Evolutionary conservation across 257 asterid species (phyloP), one percentile per base, ranked within the genome.

Genomic region (Fraxinus americana): DNA sequence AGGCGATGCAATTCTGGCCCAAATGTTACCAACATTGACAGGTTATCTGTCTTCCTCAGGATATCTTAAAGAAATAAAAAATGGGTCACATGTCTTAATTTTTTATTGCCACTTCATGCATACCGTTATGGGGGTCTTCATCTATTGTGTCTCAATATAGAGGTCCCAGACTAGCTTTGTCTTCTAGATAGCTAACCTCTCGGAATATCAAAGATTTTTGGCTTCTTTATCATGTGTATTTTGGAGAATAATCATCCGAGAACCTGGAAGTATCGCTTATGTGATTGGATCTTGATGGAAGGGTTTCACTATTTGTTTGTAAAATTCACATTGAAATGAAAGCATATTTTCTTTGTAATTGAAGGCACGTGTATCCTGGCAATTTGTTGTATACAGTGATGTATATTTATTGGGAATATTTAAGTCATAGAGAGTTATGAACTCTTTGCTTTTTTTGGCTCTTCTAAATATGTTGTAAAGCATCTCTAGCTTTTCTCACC

Each of bases 21-120:
- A 73, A 86, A 88, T 72, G 81, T 86, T 70, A 87, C 86, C 3
- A 78, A 92, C 81, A 71, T 91, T 78, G 88, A 90, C 86, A 90
- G 93, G 99, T 95, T 23, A 4, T 36, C 67, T 38, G 71, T 25
- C 14, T 27, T 68, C 30, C 7, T 30, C 57, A 19, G 59, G 38
- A 57, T 36, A 36, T 52, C 54, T 16, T 57, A 41, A 23, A 36
- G 25, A 17, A 17, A 54, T 36, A 72, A 16, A 61, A 32, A 30
- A 12, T 66, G 73, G 69, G 25, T 17, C 6, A 41, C 54, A 21
- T 65, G 78, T 75, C 25, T 3, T 73, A 0, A 29, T 6, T 5
- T 52, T 48, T 71, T 71, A n/a, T 52, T 16, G 9, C 70, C 27
- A 54, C 9, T 66, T 78, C 50, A 32, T 69, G 32, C 27, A 12